Base-by-base conservation (phyloP, 768 basidiomycete species). In the Agrocybe chaxingu region DNA sequence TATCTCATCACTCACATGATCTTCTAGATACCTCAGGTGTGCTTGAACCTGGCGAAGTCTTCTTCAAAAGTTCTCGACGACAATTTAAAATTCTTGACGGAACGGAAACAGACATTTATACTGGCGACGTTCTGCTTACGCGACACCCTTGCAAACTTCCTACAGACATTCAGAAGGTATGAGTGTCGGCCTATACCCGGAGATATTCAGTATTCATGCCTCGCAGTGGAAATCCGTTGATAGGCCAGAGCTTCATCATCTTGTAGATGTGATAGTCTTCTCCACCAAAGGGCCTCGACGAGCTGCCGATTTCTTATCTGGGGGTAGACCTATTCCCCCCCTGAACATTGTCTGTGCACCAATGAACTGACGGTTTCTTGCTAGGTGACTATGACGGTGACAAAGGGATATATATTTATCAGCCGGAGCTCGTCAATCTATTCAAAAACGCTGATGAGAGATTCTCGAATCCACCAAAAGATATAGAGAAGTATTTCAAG, bases 371-470 rank as follows among this genome's bases (percentile, higher is more conserved):
- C 43, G 8, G 48, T 37, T 24, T 47, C 11, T 9, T 29, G 8
- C 38, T 48, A 81, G 85, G 85, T 16, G 87, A 88, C 53, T 87
- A 87, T 54, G 87, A 88, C 55, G 87, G 87, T 1, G 86, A 87
- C 52, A 81, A 75, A 12, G 77, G 75, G 3, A 63, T 74, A 6
- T 75, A 79, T 1, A 81, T 83, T 31, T 87, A 80, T 77, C 71
- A 84, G 29, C 78, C 78, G 0, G 62, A 69, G 11, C 70, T 89
- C 16, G 84, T 89, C 9, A 39, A 64, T 3, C 45, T 57, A 1
- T 90, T 90, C 62, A 60, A 53, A n/a, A 79, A 81, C 52, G 79
- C 85, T 0, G 64, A 75, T 32, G 62, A 72, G 5, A 60, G 65
- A 8, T 80, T 71, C 50, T 79, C 83, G 0, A 58, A 70, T 3